Evolutionary conservation across 257 asterid genomes (phyloP).

Genomic region (Solanum okadae): DNA sequence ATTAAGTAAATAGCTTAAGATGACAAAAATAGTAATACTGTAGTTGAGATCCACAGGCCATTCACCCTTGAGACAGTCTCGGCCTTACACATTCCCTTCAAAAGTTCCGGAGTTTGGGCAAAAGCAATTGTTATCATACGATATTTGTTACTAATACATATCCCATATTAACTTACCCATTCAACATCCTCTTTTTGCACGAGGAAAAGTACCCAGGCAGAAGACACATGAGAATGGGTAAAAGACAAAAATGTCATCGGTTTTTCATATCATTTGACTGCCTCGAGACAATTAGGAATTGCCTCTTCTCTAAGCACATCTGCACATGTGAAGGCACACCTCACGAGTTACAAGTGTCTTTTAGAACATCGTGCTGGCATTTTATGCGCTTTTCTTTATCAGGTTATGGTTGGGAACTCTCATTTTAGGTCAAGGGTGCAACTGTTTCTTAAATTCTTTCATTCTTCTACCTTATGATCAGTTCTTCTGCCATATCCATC

Average conservation of each 20-base stretch:
- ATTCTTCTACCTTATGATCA: background rate
- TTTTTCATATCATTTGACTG: background rate
- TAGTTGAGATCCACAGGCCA: background rate
- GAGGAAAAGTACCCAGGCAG: background rate
- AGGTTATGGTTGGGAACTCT: background rate
- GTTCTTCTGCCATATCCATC: background rate
- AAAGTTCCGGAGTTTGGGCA: background rate
- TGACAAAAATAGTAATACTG: background rate
- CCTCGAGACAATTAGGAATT: background rate
- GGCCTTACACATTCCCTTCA: background rate
- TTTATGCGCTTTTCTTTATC: background rate
- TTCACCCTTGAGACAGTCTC: background rate
- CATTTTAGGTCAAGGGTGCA: background rate
- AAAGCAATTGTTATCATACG: background rate
- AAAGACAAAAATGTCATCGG: background rate
- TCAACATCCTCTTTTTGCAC: background rate
- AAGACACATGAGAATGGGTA: background rate
- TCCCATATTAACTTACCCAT: background rate
- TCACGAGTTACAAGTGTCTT: background rate
- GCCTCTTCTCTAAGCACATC: background rate
- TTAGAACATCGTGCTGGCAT: background rate
- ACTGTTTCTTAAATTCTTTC: background rate
- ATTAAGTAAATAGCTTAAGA: background rate
- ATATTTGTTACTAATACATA: background rate
- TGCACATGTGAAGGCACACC: background rate